Percentiles rank a stretch among this genome's conserved stretches.
phyloP scores from a whole-genome alignment of 768 basidiomycete genomes.

The Trametes villosa region DNA sequence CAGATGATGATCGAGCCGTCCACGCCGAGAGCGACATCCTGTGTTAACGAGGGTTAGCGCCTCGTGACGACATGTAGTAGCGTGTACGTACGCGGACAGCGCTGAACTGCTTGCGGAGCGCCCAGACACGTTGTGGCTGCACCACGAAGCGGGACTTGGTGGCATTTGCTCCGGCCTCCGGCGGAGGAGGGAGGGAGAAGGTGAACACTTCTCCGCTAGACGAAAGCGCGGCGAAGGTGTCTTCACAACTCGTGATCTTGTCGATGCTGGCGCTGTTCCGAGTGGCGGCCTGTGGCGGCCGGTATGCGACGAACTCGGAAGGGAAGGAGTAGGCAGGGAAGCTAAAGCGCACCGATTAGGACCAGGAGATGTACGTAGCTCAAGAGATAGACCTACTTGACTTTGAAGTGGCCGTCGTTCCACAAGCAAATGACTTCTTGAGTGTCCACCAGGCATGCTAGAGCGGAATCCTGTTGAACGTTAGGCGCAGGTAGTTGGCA shows the following conservation, averaged over 20 bases:
- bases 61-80: not conserved
- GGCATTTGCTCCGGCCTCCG: constrained; percentile 30
- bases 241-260: constrained; percentile 81
- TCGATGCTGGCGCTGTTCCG: constrained; percentile 71
- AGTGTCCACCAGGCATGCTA: constrained; percentile 79
- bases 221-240: constrained; percentile 81
- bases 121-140: constrained; percentile 92
- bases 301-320: constrained; percentile 73
- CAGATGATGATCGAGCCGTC: constrained; percentile 91
- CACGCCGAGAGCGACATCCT: constrained; percentile 88
- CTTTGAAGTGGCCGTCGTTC: constrained; percentile 74
- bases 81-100: constrained; percentile 64
- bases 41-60: not conserved
- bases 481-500: not conserved
- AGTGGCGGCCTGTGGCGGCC: constrained; percentile 76
- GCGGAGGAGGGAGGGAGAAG: constrained; percentile 54
- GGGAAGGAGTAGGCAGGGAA: constrained; percentile 83
- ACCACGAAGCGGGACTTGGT: constrained; percentile 43
- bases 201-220: constrained; percentile 91
- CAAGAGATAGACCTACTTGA: constrained; percentile 55
- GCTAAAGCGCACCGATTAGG: constrained; percentile 38
- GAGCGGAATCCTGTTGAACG: constrained; percentile 67
- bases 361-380: not conserved
- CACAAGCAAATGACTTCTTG: constrained; percentile 85
- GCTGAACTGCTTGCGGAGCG: constrained; percentile 82